Conservation (phyloP, 352 stramenopile genomes). For the Globisporangium perplexum region DNA sequence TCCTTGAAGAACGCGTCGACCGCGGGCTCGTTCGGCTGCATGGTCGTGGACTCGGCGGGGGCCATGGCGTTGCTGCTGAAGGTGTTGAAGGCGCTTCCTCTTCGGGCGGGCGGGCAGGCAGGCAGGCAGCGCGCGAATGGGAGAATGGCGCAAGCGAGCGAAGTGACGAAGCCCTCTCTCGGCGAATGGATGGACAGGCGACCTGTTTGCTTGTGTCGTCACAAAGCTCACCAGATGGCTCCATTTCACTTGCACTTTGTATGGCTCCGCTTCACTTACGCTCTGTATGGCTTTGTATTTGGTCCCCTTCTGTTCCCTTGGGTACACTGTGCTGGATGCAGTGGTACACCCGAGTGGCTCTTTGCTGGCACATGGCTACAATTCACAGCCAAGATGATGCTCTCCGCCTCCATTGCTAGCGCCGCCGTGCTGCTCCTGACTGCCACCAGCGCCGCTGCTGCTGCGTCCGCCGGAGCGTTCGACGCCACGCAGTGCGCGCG, state of each 20-base stretch:
- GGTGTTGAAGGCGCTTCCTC: no score
- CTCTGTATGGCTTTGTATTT: no score
- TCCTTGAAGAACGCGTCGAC: constrained; percentile 50
- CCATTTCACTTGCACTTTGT: neutral
- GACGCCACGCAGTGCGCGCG: constrained; percentile 34
- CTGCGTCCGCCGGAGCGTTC: constrained; percentile 24
- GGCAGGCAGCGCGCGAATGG: neutral
- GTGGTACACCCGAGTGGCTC: no score
- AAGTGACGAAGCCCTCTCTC: no score
- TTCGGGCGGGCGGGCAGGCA: no score
- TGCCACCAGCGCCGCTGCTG: neutral
- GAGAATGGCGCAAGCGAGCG: neutral
- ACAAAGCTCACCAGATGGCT: neutral
- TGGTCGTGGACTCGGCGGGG: neutral
- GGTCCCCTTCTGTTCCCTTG: no score
- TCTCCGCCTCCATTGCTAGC: no score
- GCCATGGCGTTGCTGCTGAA: neutral
- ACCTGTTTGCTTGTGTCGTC: no score
- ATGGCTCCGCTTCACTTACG: neutral
- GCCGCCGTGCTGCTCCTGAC: constrained; percentile 8
- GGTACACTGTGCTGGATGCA: no score
- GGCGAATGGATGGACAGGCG: neutral
- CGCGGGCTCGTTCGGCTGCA: constrained; percentile 1
- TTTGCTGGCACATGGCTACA: no score
- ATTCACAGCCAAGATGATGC: no score